Evolutionary conservation across 495 filamentous ascomycete species (phyloP).

Genomic region (Parathielavia appendiculata): DNA sequence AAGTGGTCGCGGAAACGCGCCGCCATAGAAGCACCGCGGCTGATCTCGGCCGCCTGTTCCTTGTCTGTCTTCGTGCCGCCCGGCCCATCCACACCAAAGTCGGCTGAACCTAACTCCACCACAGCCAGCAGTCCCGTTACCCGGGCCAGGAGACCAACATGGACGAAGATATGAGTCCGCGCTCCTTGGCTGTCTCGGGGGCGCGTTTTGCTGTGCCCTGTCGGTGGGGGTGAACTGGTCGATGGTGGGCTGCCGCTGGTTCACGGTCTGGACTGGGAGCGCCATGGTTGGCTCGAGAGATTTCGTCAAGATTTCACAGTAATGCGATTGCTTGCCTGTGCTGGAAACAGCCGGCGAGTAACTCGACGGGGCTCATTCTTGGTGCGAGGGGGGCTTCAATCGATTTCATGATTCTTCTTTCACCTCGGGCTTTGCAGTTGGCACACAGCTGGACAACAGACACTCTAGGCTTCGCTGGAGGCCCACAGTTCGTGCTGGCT

Average conservation of each 20-base stretch:
- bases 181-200: slow-evolving; percentile 39
- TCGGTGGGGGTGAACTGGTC: slow-evolving; percentile 34
- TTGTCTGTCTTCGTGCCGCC: slow-evolving; percentile 44
- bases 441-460: slow-evolving; percentile 28
- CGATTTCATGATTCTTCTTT: slow-evolving; percentile 26
- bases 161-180: slow-evolving; percentile 88
- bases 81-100: slow-evolving; percentile 40
- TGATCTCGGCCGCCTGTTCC: slow-evolving; percentile 56
- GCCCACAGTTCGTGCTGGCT: slow-evolving; percentile 28
- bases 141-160: slow-evolving; percentile 45
- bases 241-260: slow-evolving; percentile 39
- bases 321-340: slow-evolving; percentile 86
- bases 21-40: slow-evolving; percentile 95
- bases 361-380: slow-evolving; percentile 99
- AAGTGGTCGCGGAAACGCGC: slow-evolving; percentile 80
- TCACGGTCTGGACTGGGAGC: slow-evolving; percentile 34
- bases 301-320: slow-evolving; percentile 93
- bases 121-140: slow-evolving; percentile 12
- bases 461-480: slow-evolving; percentile 48
- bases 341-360: slow-evolving; percentile 58
- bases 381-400: slow-evolving; percentile 76
- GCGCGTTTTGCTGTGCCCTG: slow-evolving; percentile 34
- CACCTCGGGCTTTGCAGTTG: slow-evolving; percentile 18
- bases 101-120: slow-evolving; percentile 14
- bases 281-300: slow-evolving; percentile 43